Conservation (phyloP, 495 filamentous ascomycete genomes). For the Podospora pseudoanserina region DNA sequence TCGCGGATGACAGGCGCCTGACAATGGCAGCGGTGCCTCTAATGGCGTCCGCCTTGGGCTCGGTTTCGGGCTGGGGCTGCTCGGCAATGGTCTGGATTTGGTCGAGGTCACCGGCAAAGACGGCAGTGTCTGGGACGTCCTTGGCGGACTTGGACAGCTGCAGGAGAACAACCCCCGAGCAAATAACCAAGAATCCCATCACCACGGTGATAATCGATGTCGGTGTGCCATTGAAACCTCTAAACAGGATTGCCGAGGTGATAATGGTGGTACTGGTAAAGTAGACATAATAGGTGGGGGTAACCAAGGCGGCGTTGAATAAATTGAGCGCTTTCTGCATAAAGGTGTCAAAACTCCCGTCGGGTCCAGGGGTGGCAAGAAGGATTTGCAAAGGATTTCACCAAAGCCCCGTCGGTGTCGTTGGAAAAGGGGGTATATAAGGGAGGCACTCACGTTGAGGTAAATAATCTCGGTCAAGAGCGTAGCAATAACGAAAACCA, state of each 20-base stretch:
- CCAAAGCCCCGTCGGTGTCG: too few species aligned
- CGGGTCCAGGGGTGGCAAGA: background rate
- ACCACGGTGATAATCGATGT: slow-evolving; percentile 83
- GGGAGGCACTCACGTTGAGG: slow-evolving; percentile 69
- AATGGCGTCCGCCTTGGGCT: slow-evolving; percentile 95
- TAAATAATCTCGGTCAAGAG: slow-evolving; percentile 91
- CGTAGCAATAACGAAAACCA: slow-evolving; percentile 86
- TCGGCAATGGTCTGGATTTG: slow-evolving; percentile 93
- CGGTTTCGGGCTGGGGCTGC: slow-evolving; percentile 89
- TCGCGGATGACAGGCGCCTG: slow-evolving; percentile 70
- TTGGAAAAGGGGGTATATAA: background rate
- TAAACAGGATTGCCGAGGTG: slow-evolving; percentile 87
- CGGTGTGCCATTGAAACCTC: slow-evolving; percentile 84
- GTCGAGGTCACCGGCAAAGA: slow-evolving; percentile 90
- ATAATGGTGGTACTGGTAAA: slow-evolving; percentile 95
- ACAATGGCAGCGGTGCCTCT: slow-evolving; percentile 88
- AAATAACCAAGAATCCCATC: slow-evolving; percentile 92
- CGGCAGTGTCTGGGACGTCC: slow-evolving; percentile 88
- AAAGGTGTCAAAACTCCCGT: slow-evolving; percentile 19
- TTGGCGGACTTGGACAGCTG: slow-evolving; percentile 98
- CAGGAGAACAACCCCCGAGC: slow-evolving; percentile 88
- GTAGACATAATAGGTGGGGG: slow-evolving; percentile 96
- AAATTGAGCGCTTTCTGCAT: slow-evolving; percentile 94
- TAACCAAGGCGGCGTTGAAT: slow-evolving; percentile 96
- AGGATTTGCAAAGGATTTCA: too few species aligned